Percentiles rank a stretch among this genome's conserved stretches.
phyloP scores from a whole-genome alignment of 1,284 basidiomycete species.

The Leccinum angustisporum region DNA sequence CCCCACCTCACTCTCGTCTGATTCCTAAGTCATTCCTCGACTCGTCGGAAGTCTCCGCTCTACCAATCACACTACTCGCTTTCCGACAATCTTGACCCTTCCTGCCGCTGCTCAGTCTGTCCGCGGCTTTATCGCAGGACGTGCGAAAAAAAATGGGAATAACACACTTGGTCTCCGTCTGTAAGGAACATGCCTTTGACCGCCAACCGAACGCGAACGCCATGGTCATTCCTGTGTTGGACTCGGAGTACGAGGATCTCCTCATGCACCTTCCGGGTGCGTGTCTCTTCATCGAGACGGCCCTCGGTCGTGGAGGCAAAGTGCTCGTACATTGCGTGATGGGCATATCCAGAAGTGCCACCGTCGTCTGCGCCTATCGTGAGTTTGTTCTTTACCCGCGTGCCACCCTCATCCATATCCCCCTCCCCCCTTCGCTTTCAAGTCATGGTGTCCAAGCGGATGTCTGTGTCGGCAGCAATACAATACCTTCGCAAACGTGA shows the following conservation, averaged over 20 bases:
- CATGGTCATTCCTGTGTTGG: constrained; percentile 51
- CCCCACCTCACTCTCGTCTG: too few species aligned
- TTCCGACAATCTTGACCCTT: neutral
- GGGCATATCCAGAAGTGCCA: constrained; percentile 70
- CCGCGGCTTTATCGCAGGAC: constrained; percentile 40
- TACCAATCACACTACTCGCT: too few species aligned
- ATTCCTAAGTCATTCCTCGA: too few species aligned
- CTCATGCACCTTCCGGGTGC: constrained; percentile 54
- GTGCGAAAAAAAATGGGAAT: constrained; percentile 44
- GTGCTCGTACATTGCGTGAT: constrained; percentile 78
- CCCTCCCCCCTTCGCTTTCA: constrained; percentile 1
- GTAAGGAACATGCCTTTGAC: constrained; percentile 49
- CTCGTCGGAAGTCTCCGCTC: too few species aligned
- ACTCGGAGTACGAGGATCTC: constrained; percentile 60
- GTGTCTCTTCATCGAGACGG: constrained; percentile 54
- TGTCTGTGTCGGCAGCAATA: constrained; percentile 46
- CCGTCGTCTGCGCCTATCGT: constrained; percentile 66
- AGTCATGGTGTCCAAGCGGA: constrained; percentile 55
- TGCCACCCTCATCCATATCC: constrained; percentile 6
- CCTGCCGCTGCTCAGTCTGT: constrained; percentile 3
- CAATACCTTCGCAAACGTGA: constrained; percentile 50
- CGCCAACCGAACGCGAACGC: constrained; percentile 44
- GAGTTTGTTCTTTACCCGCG: constrained; percentile 26
- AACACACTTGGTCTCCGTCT: constrained; percentile 62
- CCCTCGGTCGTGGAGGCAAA: constrained; percentile 46